These are phyloP conservation scores for Fusarium buharicum DNA, from an alignment of 2,329 filamentous ascomycete genomes.

Conservation along the genomic window DNA sequence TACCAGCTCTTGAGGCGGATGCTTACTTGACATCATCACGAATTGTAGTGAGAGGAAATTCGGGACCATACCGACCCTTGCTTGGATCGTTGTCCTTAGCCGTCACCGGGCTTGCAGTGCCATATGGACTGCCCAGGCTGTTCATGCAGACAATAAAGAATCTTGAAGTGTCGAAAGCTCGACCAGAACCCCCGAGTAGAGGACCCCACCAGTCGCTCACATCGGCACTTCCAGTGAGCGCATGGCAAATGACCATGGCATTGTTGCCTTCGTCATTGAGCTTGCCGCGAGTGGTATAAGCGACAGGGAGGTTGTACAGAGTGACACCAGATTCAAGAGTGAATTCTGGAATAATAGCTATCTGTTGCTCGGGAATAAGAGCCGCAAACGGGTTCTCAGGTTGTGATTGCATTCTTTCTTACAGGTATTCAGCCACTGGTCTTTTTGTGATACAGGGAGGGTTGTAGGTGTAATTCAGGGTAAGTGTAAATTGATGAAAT, in stretches of 20 bases:
- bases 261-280: constrained; percentile 70
- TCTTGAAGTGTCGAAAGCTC: constrained; percentile 81
- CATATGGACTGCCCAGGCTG: constrained; percentile 85
- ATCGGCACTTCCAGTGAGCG: constrained; percentile 85
- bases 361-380: constrained; percentile 88
- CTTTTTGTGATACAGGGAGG: constrained; percentile 43
- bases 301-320: constrained; percentile 78
- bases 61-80: constrained; percentile 86
- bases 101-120: constrained; percentile 88
- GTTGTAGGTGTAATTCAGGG: neutral
- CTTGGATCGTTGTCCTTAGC: constrained; percentile 81
- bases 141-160: constrained; percentile 92
- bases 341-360: constrained; percentile 88
- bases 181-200: constrained; percentile 78
- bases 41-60: constrained; percentile 95
- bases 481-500: neutral
- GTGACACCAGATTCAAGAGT: constrained; percentile 91
- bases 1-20: too few species aligned
- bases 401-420: constrained; percentile 74
- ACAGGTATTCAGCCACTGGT: constrained; percentile 70
- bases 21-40: constrained; percentile 90
- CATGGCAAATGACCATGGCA: constrained; percentile 83
- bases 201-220: constrained; percentile 92
- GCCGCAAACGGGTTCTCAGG: constrained; percentile 90
- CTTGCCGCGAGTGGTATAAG: constrained; percentile 73